Base-by-base conservation (phyloP, 352 stramenopile species). In the Pythium biforme region DNA sequence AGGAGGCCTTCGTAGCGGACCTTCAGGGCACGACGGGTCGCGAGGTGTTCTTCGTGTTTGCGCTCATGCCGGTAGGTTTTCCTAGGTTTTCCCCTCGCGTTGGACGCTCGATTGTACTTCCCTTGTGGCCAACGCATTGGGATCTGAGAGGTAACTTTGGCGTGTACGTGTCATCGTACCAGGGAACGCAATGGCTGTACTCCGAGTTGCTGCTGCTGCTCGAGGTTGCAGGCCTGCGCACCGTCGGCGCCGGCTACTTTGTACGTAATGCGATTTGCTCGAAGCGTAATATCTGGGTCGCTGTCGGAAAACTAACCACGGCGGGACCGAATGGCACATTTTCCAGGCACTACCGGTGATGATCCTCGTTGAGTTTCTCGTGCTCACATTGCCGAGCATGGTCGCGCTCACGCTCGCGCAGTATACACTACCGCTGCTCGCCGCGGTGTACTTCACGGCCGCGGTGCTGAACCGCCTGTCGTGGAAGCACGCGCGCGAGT, bases 101-200 rank as follows among this genome's bases (percentile, higher is more conserved):
- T 43, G 14, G 17, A 43, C 19, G 9, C 37, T 2, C 37, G 9
- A 14, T 20, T 7, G 2, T 17, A 17, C 14, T n/a, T 43, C 6
- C 1, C 12, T 19, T n/a, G 17, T 20, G 12, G 37, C 2, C 17
- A n/a, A 4, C n/a, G 17, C 37, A 43, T n/a, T 2, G 17, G 12
- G 37, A 43, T 49, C 11, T 25, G 22, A 49, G 26, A 6, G 26
- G 41, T 49, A n/a, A 37, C 31, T 37, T 43, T 19, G 11, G 37
- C 6, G 4, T 20, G 37, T 43, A 8, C 31, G 31, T 43, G 14
- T 5, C 5, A 43, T n/a, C n/a, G n/a, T n/a, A 14, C 27, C 37
- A 92, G 81, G 81, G 83, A 59, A 76, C 76, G 47, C 65, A 88
- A 74, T 92, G 83, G 83, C 78, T 94, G 25, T 94, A 94, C 70